Evolutionary conservation across 176 grass and related monocot genomes (phyloP).

Genomic region (Puya raimondii): DNA sequence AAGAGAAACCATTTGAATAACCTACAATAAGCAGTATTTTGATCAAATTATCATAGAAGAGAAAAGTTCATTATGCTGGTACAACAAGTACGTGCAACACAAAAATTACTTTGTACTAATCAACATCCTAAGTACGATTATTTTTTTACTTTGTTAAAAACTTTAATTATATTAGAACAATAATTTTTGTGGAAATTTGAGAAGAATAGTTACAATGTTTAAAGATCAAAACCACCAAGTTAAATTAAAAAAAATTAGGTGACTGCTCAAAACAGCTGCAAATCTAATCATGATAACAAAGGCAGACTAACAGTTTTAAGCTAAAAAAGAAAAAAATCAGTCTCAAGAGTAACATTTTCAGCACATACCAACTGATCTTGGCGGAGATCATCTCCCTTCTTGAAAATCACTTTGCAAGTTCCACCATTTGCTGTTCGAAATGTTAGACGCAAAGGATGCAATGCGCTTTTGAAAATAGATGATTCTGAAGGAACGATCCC

Average conservation of each 20-base stretch:
- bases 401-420: constrained; percentile 79
- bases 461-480: constrained; percentile 78
- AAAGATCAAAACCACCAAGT: too few species aligned
- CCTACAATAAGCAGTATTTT: constrained; percentile 24
- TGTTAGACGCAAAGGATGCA: constrained; percentile 75
- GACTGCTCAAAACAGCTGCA: too few species aligned
- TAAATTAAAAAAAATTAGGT: too few species aligned
- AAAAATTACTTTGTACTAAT: background rate
- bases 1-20: constrained; percentile 94
- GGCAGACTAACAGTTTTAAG: background rate
- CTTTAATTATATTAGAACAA: too few species aligned
- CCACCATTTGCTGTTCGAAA: constrained; percentile 59
- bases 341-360: constrained; percentile 4
- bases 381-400: constrained; percentile 92
- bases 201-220: background rate
- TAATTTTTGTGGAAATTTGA: too few species aligned
- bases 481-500: constrained; percentile 79
- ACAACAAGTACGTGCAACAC: too few species aligned
- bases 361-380: constrained; percentile 91
- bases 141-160: too few species aligned
- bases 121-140: background rate
- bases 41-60: background rate
- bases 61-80: background rate
- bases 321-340: background rate
- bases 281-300: too few species aligned